Conservation (phyloP, 371 early-diverging fungal genomes). For the Rhizopus stolonifer region DNA sequence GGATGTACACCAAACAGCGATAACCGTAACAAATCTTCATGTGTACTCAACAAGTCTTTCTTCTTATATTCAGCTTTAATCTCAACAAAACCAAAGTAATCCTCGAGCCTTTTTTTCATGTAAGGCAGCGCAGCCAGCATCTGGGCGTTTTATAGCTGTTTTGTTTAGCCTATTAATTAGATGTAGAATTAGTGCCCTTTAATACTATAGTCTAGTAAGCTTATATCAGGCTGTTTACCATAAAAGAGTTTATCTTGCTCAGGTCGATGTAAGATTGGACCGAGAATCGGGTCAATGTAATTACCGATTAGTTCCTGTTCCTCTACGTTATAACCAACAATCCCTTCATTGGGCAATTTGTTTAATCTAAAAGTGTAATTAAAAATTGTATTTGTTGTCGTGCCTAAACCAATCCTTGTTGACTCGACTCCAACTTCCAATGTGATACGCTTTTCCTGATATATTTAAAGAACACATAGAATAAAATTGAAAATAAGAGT, state of each 20-base stretch:
- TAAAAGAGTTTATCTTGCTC: constrained; percentile 12
- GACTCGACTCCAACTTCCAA: no score
- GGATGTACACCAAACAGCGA: constrained; percentile 11
- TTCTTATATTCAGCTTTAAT: constrained; percentile 15
- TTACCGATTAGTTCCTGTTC: constrained; percentile 15
- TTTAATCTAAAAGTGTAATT: constrained; percentile 19
- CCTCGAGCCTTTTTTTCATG: constrained; percentile 11
- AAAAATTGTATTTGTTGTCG: background rate
- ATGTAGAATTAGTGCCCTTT: constrained; percentile 17
- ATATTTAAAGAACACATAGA: no score
- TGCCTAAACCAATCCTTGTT: no score
- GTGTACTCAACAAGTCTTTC: constrained; percentile 4
- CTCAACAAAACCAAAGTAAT: constrained; percentile 8
- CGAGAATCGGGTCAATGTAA: constrained; percentile 12
- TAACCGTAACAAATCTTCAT: constrained; percentile 10
- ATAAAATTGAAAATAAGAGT: no score
- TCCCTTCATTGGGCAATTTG: constrained; percentile 15
- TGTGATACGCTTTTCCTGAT: no score
- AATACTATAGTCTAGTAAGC: constrained; percentile 6
- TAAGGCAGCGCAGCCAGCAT: constrained; percentile 15
- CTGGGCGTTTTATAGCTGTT: constrained; percentile 11
- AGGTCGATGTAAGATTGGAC: constrained; percentile 10
- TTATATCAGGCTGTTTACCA: constrained; percentile 15
- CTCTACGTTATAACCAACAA: constrained; percentile 5
- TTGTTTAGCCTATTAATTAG: constrained; percentile 13